Evolutionary conservation across 140 eudicot genomes (phyloP), one percentile per base, ranked within the genome.

Genomic region (Anethum foeniculum): DNA sequence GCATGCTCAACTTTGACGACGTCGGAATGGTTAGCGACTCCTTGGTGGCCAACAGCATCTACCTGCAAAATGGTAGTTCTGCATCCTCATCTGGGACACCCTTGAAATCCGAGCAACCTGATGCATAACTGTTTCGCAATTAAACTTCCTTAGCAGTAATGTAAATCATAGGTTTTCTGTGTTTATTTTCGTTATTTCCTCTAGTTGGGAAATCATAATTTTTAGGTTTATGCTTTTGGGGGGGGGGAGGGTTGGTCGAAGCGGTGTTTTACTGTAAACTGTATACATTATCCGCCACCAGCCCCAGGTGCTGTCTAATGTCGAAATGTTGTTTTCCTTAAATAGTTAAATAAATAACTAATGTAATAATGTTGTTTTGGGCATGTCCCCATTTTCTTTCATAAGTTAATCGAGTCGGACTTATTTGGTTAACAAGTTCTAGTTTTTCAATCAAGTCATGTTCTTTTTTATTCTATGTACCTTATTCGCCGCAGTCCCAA

Each of bases 11-110:
- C 51, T 94, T 90, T 76, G 97, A 91, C 41, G 97, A 94, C 75
- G 96, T 88, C 21, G 97, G 97, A 69, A 81, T 94, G 88, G 96
- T 94, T 52, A 92, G 96, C 6, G 98, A 94, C 90, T 90, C 96
- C 2, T 49, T 92, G 82, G 98, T 92, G 78, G 98, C 98, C 21
- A 89, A 94, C 79, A 90, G 94, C 75, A 88, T 94, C 28, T 83
- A 79, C 83, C 90, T 90, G 62, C 97, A 89, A 71, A 94, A 90
- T 28, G 96, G 96, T 52, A 93, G 80, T 65, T 81, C 81, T 25
- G 84, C 75, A 23, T 82, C 88, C 1, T 73, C 93, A 58, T 83
- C 97, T 28, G 79, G 60, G 48, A 75, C 79, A 79, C 85, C 90
- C 38, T 11, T 87, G 86, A 94, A 94, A 82, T 82, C 91, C 23